Conservation (phyloP, 495 filamentous ascomycete species). For the Hyaloscypha finlandica region DNA sequence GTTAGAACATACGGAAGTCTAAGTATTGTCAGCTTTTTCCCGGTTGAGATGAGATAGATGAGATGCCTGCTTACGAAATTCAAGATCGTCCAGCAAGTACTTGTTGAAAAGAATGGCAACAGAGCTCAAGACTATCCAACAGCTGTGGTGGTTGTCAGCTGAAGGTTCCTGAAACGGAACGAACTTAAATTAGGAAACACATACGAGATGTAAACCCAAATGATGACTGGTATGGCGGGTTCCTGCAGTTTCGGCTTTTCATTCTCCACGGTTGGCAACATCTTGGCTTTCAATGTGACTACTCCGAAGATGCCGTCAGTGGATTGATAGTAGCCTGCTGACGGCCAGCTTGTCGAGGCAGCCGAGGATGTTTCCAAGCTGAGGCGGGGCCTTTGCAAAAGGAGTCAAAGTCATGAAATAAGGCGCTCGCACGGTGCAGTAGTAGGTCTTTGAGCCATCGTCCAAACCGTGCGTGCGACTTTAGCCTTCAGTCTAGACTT, state of each 20-base stretch:
- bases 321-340: background rate
- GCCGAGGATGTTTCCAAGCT: no score
- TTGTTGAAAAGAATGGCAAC: conserved; percentile 94
- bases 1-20: conserved; percentile 17
- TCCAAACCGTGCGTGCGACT: background rate
- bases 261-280: background rate
- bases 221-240: background rate
- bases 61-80: conserved; percentile 68
- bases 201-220: background rate
- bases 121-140: conserved; percentile 87
- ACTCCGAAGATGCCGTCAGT: background rate
- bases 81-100: conserved; percentile 73
- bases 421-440: background rate
- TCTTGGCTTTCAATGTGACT: background rate
- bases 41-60: background rate
- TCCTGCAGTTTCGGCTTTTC: background rate
- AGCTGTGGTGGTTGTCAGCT: conserved; percentile 4
- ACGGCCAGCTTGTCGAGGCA: background rate
- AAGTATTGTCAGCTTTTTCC: conserved; percentile 3
- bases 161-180: background rate
- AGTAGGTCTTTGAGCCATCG: background rate
- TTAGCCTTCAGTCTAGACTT: background rate
- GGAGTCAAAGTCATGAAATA: background rate
- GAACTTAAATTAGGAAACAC: background rate
- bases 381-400: background rate